Evolutionary conservation across 148 eudicot genomes (phyloP), one percentile per base, ranked within the genome.

Genomic region (Polygonum maritimum): DNA sequence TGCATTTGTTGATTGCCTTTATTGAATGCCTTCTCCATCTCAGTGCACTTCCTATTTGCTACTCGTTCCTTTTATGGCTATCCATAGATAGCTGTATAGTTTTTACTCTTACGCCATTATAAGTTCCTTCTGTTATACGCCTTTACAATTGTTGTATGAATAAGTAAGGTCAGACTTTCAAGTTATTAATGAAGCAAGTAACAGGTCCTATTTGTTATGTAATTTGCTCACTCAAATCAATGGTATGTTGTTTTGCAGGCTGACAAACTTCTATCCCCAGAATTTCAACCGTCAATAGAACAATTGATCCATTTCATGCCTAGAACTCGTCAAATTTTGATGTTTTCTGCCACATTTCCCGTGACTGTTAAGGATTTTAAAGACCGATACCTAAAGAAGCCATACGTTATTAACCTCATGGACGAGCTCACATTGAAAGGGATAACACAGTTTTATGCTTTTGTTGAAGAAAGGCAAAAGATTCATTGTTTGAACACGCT

Each of bases 271-370:
- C 79, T 93, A 79, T 91, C 98, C 15, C 97, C 96, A 19, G 97
- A 93, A 79, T 93, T 93, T 76, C 92, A 89, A 81, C 98, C 94
- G 51, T 89, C 96, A 2, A 73, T 89, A 49, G 94, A 89, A 86
- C 90, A 91, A 82, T 86, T 91, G 58, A 91, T 93, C 69, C 78
- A 62, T 49, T 93, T 91, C 82, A 69, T 91, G 77, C 90, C 88
- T 45, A 62, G 79, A 13, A 91, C 75, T 81, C 94, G 97, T 75
- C 97, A 93, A 73, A 85, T 93, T 47, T 85, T 93, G 83, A 91
- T 93, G 97, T 93, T 84, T 79, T 93, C 98, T 58, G 96, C 98
- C 73, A 93, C 98, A 78, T 91, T 91, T 84, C 98, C 98, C 31
- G 94, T 93, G 74, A 91, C 97, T 74, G 90, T 93, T 22, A 91